Evolutionary conservation across 208 protist genomes (phyloP).

Genomic region (Crithidia brevicula): DNA sequence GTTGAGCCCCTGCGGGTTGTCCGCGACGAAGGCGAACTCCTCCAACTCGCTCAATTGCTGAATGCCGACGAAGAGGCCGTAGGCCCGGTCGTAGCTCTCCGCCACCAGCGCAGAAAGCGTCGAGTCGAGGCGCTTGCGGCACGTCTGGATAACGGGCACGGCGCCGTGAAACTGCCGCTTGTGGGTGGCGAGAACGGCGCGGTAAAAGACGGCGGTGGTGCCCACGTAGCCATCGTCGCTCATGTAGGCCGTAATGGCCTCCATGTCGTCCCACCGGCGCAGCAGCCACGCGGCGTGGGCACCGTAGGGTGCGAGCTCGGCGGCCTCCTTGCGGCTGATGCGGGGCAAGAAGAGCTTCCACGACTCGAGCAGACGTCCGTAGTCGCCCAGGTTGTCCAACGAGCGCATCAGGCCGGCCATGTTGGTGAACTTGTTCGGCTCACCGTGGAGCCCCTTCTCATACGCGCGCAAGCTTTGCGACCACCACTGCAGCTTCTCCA

Average conservation of each 20-base stretch:
- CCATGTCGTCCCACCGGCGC: slow-evolving; percentile 93
- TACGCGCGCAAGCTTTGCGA: slow-evolving; percentile 95
- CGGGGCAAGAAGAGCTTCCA: slow-evolving; percentile 69
- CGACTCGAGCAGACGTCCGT: slow-evolving; percentile 85
- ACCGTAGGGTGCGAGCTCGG: slow-evolving; percentile 92
- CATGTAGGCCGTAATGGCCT: slow-evolving; percentile 89
- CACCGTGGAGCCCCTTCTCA: slow-evolving; percentile 72
- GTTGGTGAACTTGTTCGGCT: slow-evolving; percentile 88
- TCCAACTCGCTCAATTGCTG: slow-evolving; percentile 99
- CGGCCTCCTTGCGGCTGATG: slow-evolving; percentile 74
- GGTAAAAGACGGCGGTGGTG: slow-evolving; percentile 94
- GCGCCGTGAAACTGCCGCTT: slow-evolving; percentile 82
- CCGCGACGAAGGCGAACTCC: slow-evolving; percentile 93
- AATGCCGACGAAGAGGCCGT: slow-evolving; percentile 96
- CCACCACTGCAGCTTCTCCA: slow-evolving; percentile 99
- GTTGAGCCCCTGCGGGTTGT: slow-evolving; percentile 58
- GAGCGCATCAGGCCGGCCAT: slow-evolving; percentile 97
- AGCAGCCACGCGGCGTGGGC: slow-evolving; percentile 97
- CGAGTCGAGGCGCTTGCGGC: slow-evolving; percentile 93
- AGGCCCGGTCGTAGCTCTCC: slow-evolving; percentile 99
- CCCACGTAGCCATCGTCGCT: slow-evolving; percentile 89
- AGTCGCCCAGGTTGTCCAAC: slow-evolving; percentile 97
- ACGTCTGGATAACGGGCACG: slow-evolving; percentile 91
- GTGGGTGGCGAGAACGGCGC: slow-evolving; percentile 76
- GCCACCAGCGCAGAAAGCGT: slow-evolving; percentile 96